Conservation (phyloP, 805 yeast genomes). For the Pichia nanzhaoensis region DNA sequence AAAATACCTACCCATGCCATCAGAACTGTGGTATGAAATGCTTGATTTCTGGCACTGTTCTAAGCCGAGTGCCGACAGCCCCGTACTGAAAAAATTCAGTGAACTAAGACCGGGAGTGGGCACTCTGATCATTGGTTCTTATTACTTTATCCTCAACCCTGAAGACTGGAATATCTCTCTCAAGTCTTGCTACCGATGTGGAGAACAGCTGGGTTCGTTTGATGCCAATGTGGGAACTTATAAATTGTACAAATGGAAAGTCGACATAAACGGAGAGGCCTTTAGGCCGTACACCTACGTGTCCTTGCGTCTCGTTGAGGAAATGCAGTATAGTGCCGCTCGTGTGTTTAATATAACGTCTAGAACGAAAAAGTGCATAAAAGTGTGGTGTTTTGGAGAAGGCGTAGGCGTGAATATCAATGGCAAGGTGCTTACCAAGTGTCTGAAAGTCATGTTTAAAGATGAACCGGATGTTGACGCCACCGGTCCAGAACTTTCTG, state of each 20-base stretch:
- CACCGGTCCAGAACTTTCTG: conserved; percentile 15
- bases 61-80: conserved; percentile 41
- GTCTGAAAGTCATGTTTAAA: conserved; percentile 41
- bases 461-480: conserved; percentile 7
- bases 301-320: conserved; percentile 35
- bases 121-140: conserved; percentile 47
- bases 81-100: conserved; percentile 31
- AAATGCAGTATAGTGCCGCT: conserved; percentile 37
- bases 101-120: conserved; percentile 37
- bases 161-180: conserved; percentile 11
- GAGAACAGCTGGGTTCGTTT: conserved; percentile 33
- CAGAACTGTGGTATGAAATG: conserved; percentile 89
- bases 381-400: conserved; percentile 47
- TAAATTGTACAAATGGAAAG: conserved; percentile 53
- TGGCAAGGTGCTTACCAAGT: not conserved
- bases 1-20: conserved; percentile 63
- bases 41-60: conserved; percentile 99
- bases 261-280: conserved; percentile 29
- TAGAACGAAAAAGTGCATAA: conserved; percentile 11
- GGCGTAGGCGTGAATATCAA: conserved; percentile 24
- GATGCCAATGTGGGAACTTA: conserved; percentile 28
- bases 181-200: conserved; percentile 26
- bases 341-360: conserved; percentile 27
- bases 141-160: conserved; percentile 41
- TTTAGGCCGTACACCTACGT: conserved; percentile 34